These are phyloP conservation scores for Geotrichum klebahnii DNA, from an alignment of 1,139 yeast genomes.

Conservation along the genomic window DNA sequence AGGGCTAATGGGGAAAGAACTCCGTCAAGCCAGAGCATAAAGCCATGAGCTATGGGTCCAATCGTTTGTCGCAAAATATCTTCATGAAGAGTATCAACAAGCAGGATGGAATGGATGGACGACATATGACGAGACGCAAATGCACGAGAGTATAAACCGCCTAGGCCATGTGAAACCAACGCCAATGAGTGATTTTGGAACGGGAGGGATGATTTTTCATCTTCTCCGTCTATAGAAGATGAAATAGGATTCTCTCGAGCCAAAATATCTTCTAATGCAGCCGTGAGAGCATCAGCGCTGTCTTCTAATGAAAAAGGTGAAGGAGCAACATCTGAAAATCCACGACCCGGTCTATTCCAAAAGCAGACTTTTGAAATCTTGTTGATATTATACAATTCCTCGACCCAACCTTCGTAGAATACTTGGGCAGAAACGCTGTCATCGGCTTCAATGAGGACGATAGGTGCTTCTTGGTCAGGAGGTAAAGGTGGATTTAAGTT, in stretches of 20 bases:
- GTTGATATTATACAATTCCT: conserved; percentile 59
- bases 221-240: not conserved
- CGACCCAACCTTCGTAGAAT: conserved; percentile 62
- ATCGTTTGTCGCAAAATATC: conserved; percentile 50
- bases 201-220: conserved; percentile 2
- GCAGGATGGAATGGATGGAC: conserved; percentile 47
- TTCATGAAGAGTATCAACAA: conserved; percentile 77
- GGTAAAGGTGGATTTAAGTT: conserved; percentile 24
- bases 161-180: conserved; percentile 73
- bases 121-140: conserved; percentile 65
- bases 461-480: conserved; percentile 46
- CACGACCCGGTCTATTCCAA: conserved; percentile 86
- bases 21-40: conserved; percentile 64
- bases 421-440: conserved; percentile 59
- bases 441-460: conserved; percentile 73
- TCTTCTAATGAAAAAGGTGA: conserved; percentile 69
- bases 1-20: conserved; percentile 61
- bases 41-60: conserved; percentile 45
- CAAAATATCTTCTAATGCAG: conserved; percentile 42
- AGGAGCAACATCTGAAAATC: conserved; percentile 75
- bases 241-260: conserved; percentile 7
- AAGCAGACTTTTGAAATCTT: conserved; percentile 67
- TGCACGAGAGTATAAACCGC: conserved; percentile 74
- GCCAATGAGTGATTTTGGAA: conserved; percentile 46
- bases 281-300: conserved; percentile 56